Percentiles rank a stretch among this genome's conserved stretches.
Evolutionary conservation across 768 basidiomycete species (phyloP).

Genomic region (Royoungia palumana): DNA sequence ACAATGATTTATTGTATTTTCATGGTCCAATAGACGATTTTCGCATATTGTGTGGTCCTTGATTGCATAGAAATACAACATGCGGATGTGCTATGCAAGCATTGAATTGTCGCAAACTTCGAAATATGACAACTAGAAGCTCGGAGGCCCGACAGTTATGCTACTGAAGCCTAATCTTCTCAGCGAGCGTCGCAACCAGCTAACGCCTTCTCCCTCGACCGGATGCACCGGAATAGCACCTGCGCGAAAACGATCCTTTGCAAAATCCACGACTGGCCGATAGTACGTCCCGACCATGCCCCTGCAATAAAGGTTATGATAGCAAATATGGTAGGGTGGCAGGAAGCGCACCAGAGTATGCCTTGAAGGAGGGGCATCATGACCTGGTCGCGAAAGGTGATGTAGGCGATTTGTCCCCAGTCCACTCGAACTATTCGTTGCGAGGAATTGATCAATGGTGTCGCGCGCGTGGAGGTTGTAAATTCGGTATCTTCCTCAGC

Average conservation of each 20-base stretch:
- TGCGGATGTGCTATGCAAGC: no score
- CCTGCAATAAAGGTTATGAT: slow-evolving; percentile 17
- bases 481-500: slow-evolving; percentile 20
- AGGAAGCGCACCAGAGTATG: slow-evolving; percentile 51
- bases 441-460: slow-evolving; percentile 26
- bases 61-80: no score
- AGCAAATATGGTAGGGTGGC: not conserved
- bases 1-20: not conserved
- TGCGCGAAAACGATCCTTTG: slow-evolving; percentile 16
- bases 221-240: slow-evolving; percentile 8
- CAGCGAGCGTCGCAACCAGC: slow-evolving; percentile 29
- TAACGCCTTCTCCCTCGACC: slow-evolving; percentile 30
- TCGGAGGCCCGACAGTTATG: slow-evolving; percentile 26
- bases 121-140: slow-evolving; percentile 10
- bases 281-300: slow-evolving; percentile 32
- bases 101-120: not conserved
- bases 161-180: slow-evolving; percentile 30
- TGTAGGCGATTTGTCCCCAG: slow-evolving; percentile 59
- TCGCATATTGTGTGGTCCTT: no score
- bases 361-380: slow-evolving; percentile 67
- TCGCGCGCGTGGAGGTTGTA: slow-evolving; percentile 25
- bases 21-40: no score
- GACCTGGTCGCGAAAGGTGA: slow-evolving; percentile 67
- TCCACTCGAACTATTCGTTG: slow-evolving; percentile 43
- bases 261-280: slow-evolving; percentile 25